A percentile compares a stretch with the other conserved stretches of the same genome.
These are phyloP conservation scores for Balakata baccata DNA, from an alignment of 345 rosid genomes.

Conservation along the genomic window DNA sequence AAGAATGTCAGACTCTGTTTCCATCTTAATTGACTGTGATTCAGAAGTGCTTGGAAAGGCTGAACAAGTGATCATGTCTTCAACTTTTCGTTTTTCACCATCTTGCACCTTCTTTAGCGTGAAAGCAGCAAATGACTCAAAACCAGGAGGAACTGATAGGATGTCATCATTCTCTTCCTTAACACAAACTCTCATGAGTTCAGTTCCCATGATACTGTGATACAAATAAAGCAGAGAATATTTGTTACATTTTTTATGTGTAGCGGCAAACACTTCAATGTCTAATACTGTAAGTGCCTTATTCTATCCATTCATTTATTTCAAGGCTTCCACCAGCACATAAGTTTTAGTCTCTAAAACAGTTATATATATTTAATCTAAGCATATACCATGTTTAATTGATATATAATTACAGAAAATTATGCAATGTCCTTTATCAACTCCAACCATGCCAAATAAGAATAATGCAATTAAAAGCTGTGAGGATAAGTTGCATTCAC, in stretches of 20 bases:
- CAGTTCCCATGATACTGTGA: slow-evolving; percentile 73
- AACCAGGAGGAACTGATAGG: slow-evolving; percentile 92
- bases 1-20: slow-evolving; percentile 34
- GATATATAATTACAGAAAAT: background rate
- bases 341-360: background rate
- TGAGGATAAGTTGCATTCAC: background rate
- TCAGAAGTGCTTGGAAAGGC: slow-evolving; percentile 42
- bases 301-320: background rate
- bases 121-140: slow-evolving; percentile 81
- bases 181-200: slow-evolving; percentile 69
- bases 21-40: slow-evolving; percentile 43
- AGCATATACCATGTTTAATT: background rate
- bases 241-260: background rate
- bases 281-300: background rate
- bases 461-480: background rate
- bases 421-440: background rate
- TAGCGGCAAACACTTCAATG: background rate
- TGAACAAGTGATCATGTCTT: slow-evolving; percentile 32
- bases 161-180: slow-evolving; percentile 86
- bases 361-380: background rate
- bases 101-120: slow-evolving; percentile 48
- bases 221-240: background rate
- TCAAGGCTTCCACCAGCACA: background rate
- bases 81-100: slow-evolving; percentile 35
- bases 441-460: background rate